These are phyloP conservation scores for Coniferiporia weirii DNA, from an alignment of 1,284 basidiomycete genomes.

Conservation along the genomic window DNA sequence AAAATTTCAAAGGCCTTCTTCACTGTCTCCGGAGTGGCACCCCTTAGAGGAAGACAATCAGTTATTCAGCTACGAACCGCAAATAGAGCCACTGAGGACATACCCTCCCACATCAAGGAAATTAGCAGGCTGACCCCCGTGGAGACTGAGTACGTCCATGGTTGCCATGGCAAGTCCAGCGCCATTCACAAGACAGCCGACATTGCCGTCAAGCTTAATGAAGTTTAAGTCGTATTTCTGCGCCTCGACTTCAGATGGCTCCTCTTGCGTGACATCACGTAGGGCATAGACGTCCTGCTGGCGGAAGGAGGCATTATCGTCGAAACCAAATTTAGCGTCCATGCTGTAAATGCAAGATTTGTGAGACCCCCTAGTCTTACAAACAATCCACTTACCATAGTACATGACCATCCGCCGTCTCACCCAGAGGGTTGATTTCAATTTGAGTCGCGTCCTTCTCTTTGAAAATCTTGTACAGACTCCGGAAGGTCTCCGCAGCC, in stretches of 20 bases:
- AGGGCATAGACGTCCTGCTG: slow-evolving; percentile 89
- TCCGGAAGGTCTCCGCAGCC: slow-evolving; percentile 92
- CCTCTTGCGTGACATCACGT: slow-evolving; percentile 93
- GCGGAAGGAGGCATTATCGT: slow-evolving; percentile 99
- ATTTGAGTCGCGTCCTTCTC: slow-evolving; percentile 99
- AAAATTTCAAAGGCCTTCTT: slow-evolving; percentile 99
- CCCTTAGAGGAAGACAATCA: slow-evolving; percentile 41
- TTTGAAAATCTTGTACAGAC: slow-evolving; percentile 96
- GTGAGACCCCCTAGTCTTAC: not conserved
- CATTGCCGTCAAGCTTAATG: slow-evolving; percentile 98
- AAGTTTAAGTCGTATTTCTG: slow-evolving; percentile 95
- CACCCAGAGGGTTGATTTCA: slow-evolving; percentile 99
- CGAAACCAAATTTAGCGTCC: slow-evolving; percentile 99
- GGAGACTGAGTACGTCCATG: slow-evolving; percentile 96
- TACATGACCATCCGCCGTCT: slow-evolving; percentile 89
- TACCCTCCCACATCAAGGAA: slow-evolving; percentile 98
- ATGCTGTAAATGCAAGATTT: slow-evolving; percentile 55
- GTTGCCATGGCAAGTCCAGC: slow-evolving; percentile 99
- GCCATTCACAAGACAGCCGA: slow-evolving; percentile 98
- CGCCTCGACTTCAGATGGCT: slow-evolving; percentile 95
- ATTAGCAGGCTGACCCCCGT: slow-evolving; percentile 96
- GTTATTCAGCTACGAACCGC: slow-evolving; percentile 1
- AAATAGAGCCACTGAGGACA: slow-evolving; percentile 24
- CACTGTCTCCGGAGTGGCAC: slow-evolving; percentile 96
- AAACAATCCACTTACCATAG: slow-evolving; percentile 60